Percentiles rank a stretch among this genome's conserved stretches.
Conservation (phyloP, 805 yeast genomes). For the Candida methanosorbosa region DNA sequence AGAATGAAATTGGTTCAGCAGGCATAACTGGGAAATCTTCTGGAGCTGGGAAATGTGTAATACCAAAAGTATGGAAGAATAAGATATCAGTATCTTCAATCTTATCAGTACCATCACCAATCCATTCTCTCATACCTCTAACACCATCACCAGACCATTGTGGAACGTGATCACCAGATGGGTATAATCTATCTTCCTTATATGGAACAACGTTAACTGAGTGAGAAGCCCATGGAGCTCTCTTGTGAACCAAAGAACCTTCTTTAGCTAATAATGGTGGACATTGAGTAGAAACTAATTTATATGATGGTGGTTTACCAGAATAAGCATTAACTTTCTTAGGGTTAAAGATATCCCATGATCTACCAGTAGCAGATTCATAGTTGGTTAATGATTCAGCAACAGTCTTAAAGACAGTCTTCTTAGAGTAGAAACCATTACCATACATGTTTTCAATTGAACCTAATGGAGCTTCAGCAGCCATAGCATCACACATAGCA, state of each 20-base stretch:
- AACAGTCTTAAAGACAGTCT: slow-evolving; percentile 60
- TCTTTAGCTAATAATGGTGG: slow-evolving; percentile 67
- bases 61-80: slow-evolving; percentile 75
- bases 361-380: slow-evolving; percentile 54
- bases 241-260: slow-evolving; percentile 66
- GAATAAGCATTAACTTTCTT: slow-evolving; percentile 57
- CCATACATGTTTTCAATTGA: slow-evolving; percentile 69
- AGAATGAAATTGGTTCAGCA: slow-evolving; percentile 67
- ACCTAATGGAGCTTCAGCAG: slow-evolving; percentile 54
- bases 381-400: slow-evolving; percentile 56
- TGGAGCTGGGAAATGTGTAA: slow-evolving; percentile 82
- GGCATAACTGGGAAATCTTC: slow-evolving; percentile 91
- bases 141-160: slow-evolving; percentile 67
- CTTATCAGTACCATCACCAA: slow-evolving; percentile 49
- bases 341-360: slow-evolving; percentile 77
- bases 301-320: slow-evolving; percentile 68
- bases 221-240: slow-evolving; percentile 76
- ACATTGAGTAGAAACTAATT: slow-evolving; percentile 67
- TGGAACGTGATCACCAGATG: slow-evolving; percentile 73
- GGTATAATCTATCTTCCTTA: slow-evolving; percentile 64
- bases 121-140: slow-evolving; percentile 61
- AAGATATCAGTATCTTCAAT: slow-evolving; percentile 65
- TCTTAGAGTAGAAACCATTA: slow-evolving; percentile 62
- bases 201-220: slow-evolving; percentile 65
- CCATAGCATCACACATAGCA: slow-evolving; percentile 54